Base-by-base conservation (phyloP, 116 monocot genomes). In the Thalassia testudinum region DNA sequence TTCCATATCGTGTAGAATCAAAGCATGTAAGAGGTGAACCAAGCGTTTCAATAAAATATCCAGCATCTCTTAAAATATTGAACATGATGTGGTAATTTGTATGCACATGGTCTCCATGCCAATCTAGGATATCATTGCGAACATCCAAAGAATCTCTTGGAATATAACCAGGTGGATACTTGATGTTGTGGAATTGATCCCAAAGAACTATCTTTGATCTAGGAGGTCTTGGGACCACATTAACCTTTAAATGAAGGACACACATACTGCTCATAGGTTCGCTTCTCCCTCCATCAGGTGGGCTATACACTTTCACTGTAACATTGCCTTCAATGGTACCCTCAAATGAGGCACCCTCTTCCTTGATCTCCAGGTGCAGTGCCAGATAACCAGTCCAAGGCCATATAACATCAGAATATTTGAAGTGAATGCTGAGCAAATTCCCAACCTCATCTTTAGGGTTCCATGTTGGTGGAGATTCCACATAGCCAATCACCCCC, bases 41-140 rank as follows among this genome's bases (percentile, higher is more conserved):
- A 62, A 99, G 82, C 37, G 75, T 82, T 66, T 99, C 99, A 22
- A 99, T 63, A 61, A 71, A 86, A 61, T 90, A 90, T 43, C 80
- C 99, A 26, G 72, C 82, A 86, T 99, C 99, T 52, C 75, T 70
- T 47, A 99, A 63, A 74, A 99, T 82, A 71, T 99, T 83, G 68
- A 70, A 99, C 80, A 99, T 75, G 57, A 85, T 77, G 54, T 99
- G 90, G 67, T 82, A 99, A 53, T 99, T 99, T 22, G 99, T 99
- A 37, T 99, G 99, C 37, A 99, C 66, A 47, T 99, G 99, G 25
- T 99, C 99, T 37, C 99, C 99, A 72, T 99, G 99, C 99, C 99
- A 99, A 54, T 99, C 99, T 50, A 99, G 82, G 53, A 99, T 86
- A 57, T 99, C 99, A 72, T 83, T 99, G 23, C 87, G 82, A 51